phyloP scores from a whole-genome alignment of 1,284 basidiomycete species.

The Puccinia hordei region DNA sequence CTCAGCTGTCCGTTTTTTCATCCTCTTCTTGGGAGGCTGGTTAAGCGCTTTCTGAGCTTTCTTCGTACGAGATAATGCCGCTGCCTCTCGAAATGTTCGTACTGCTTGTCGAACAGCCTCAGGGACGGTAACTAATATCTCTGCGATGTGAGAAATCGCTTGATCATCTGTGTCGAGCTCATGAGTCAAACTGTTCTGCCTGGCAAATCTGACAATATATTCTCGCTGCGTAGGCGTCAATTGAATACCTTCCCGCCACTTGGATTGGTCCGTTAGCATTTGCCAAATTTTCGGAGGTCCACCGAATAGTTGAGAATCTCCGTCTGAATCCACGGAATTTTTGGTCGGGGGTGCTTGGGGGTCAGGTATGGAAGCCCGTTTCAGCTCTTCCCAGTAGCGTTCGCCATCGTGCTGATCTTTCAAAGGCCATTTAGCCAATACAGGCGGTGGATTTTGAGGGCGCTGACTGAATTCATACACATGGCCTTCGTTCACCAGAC shows the following conservation, averaged over 20 bases:
- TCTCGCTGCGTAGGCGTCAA: slow-evolving; percentile 46
- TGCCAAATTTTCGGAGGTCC: slow-evolving; percentile 35
- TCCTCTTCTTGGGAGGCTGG: slow-evolving; percentile 8
- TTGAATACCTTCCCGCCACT: slow-evolving; percentile 45
- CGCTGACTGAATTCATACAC: slow-evolving; percentile 31
- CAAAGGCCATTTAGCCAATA: slow-evolving; percentile 43
- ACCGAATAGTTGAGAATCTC: slow-evolving; percentile 5
- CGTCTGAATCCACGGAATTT: slow-evolving; percentile 22
- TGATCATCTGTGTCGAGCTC: slow-evolving; percentile 38
- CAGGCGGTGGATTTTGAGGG: slow-evolving; percentile 28
- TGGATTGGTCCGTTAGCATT: slow-evolving; percentile 41
- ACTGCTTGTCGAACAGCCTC: slow-evolving; percentile 34
- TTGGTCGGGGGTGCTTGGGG: slow-evolving; percentile 36
- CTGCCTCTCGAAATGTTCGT: slow-evolving; percentile 2
- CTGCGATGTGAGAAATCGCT: slow-evolving; percentile 26
- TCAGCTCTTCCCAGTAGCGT: slow-evolving; percentile 39
- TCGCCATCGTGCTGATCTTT: slow-evolving; percentile 33
- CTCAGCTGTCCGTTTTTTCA: slow-evolving; percentile 17
- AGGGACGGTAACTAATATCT: slow-evolving; percentile 36
- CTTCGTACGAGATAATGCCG: not conserved
- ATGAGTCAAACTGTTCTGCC: not conserved
- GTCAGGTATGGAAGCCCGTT: slow-evolving; percentile 45
- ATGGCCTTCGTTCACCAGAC: slow-evolving; percentile 31
- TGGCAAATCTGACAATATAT: slow-evolving; percentile 31
- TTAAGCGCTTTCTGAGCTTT: slow-evolving; percentile 25